These are phyloP conservation scores for Oryza rufipogon DNA, from an alignment of 176 grass and related monocot species.

Conservation along the genomic window DNA sequence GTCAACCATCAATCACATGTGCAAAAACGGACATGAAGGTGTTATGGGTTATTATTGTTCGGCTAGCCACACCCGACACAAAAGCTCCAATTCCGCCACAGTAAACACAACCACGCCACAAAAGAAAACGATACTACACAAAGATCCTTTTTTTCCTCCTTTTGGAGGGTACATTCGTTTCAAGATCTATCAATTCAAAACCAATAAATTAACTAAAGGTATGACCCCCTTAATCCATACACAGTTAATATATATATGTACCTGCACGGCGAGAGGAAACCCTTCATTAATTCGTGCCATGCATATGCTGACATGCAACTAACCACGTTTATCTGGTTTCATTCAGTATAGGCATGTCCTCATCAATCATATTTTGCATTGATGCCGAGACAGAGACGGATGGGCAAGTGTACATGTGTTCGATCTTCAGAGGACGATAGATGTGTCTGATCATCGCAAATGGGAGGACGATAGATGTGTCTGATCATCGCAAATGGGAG, in stretches of 20 bases:
- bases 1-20: too few species aligned
- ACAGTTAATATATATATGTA: not conserved
- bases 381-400: not conserved
- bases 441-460: constrained; percentile 7
- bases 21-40: too few species aligned
- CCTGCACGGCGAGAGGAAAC: not conserved
- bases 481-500: constrained; percentile 13
- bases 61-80: too few species aligned
- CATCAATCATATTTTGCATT: not conserved
- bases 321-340: not conserved
- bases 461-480: constrained; percentile 2
- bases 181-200: not conserved
- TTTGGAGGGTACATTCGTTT: not conserved
- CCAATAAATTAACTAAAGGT: not conserved
- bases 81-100: too few species aligned
- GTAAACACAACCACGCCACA: too few species aligned
- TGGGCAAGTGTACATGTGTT: not conserved
- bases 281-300: not conserved
- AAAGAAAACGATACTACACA: too few species aligned
- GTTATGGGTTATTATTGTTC: too few species aligned
- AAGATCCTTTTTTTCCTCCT: not conserved
- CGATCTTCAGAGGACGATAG: not conserved
- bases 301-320: too few species aligned
- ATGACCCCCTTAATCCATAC: not conserved
- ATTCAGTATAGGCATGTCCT: not conserved